A percentile compares a stretch with the other conserved stretches of the same genome.
Conservation (phyloP, 2,329 filamentous ascomycete genomes). For the Reticulascus tulasneorum region DNA sequence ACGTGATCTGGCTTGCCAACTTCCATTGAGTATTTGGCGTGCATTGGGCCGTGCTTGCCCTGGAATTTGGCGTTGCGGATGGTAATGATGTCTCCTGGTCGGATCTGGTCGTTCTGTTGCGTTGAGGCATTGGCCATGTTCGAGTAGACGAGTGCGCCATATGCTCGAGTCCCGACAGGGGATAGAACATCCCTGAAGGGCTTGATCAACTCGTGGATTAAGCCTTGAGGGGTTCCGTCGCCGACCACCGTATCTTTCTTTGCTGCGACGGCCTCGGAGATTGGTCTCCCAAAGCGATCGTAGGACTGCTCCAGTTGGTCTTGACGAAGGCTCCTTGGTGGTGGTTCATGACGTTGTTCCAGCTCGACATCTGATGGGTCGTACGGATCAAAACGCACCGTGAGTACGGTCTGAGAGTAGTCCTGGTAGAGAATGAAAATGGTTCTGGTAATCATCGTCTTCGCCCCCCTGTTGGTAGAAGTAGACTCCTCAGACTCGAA, state of each 20-base stretch:
- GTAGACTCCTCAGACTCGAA: slow-evolving; percentile 78
- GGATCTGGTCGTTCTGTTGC: slow-evolving; percentile 87
- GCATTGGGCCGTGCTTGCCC: slow-evolving; percentile 91
- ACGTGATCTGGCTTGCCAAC: slow-evolving; percentile 89
- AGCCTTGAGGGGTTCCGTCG: slow-evolving; percentile 73
- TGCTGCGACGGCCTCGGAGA: slow-evolving; percentile 64
- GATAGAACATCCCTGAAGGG: slow-evolving; percentile 69
- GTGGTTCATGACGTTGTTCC: slow-evolving; percentile 82
- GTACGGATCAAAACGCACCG: slow-evolving; percentile 70
- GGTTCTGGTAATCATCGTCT: slow-evolving; percentile 70
- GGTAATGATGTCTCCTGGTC: slow-evolving; percentile 85
- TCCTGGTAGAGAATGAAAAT: slow-evolving; percentile 90
- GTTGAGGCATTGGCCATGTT: slow-evolving; percentile 94
- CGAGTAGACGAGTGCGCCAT: slow-evolving; percentile 87
- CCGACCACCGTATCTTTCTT: slow-evolving; percentile 79
- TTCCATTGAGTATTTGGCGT: slow-evolving; percentile 86
- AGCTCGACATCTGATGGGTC: slow-evolving; percentile 69
- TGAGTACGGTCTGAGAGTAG: slow-evolving; percentile 91
- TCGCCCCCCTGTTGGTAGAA: slow-evolving; percentile 64
- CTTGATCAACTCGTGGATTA: slow-evolving; percentile 75
- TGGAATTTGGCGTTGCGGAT: slow-evolving; percentile 93
- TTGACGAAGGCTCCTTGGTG: slow-evolving; percentile 77
- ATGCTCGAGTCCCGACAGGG: slow-evolving; percentile 84
- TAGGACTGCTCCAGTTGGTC: slow-evolving; percentile 90
- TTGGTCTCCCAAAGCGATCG: slow-evolving; percentile 72